phyloP scores from a whole-genome alignment of 1,284 basidiomycete species.

The Cronartium quercuum region DNA sequence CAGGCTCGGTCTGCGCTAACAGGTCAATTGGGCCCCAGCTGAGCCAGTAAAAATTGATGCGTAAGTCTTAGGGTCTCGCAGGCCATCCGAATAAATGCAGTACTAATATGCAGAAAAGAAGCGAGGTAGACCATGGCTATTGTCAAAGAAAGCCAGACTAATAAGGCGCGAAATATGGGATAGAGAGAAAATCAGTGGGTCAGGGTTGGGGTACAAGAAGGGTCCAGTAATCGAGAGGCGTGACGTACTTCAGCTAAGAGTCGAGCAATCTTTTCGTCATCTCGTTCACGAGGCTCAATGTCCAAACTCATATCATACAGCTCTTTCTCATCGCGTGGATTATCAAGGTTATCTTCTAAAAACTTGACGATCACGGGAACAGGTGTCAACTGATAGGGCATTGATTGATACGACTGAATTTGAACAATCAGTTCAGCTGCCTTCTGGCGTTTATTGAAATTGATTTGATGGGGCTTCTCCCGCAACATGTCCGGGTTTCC shows the following conservation, averaged over 20 bases:
- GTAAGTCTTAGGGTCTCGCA: too few species aligned
- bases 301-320: slow-evolving; percentile 73
- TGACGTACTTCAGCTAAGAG: slow-evolving; percentile 42
- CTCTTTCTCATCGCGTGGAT: slow-evolving; percentile 51
- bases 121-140: too few species aligned
- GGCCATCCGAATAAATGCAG: too few species aligned
- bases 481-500: slow-evolving; percentile 81
- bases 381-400: slow-evolving; percentile 74
- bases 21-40: too few species aligned
- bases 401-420: slow-evolving; percentile 89
- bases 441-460: slow-evolving; percentile 91
- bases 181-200: not conserved
- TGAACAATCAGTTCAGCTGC: slow-evolving; percentile 91
- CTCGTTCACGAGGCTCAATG: slow-evolving; percentile 83
- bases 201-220: not conserved
- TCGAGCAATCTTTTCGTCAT: slow-evolving; percentile 81
- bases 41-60: too few species aligned
- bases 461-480: slow-evolving; percentile 62
- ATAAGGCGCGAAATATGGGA: too few species aligned
- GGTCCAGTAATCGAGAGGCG: not conserved
- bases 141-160: not conserved
- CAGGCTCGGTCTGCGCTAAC: too few species aligned
- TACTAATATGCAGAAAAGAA: too few species aligned
- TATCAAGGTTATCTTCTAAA: slow-evolving; percentile 68
- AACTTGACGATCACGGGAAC: slow-evolving; percentile 66